Conservation (phyloP, 164 flowering plant genomes). For the Magnolia kwangsiensis region DNA sequence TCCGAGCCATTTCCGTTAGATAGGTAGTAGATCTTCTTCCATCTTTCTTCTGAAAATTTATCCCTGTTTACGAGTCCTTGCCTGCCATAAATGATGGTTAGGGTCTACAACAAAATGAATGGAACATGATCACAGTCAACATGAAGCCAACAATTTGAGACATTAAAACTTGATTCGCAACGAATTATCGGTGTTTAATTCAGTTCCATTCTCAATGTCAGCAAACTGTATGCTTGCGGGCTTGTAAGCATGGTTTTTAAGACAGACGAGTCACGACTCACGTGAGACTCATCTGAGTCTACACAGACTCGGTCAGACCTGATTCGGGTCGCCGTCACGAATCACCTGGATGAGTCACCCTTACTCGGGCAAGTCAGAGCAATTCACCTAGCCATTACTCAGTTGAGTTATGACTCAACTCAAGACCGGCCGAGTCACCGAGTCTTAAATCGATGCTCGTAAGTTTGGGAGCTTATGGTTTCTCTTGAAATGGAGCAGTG, state of each 20-base stretch:
- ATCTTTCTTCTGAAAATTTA: constrained; percentile 72
- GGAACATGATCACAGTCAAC: not conserved
- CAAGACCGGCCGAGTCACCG: too few species aligned
- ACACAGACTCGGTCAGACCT: too few species aligned
- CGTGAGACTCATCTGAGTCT: too few species aligned
- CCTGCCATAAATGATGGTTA: constrained; percentile 35
- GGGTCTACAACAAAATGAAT: not conserved
- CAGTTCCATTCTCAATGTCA: not conserved
- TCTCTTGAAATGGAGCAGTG: not conserved
- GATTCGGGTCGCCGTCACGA: too few species aligned
- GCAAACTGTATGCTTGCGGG: not conserved
- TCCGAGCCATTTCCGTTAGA: constrained; percentile 90
- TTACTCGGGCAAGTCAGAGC: too few species aligned
- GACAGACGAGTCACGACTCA: too few species aligned
- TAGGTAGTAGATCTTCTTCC: constrained; percentile 82
- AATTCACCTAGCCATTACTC: too few species aligned
- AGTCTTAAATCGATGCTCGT: too few species aligned
- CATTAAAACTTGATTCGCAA: not conserved
- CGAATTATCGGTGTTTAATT: not conserved
- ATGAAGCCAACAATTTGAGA: not conserved
- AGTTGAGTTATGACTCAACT: too few species aligned
- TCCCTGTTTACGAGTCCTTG: constrained; percentile 73
- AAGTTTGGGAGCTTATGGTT: too few species aligned
- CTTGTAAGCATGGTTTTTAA: too few species aligned
- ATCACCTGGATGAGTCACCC: too few species aligned